Evolutionary conservation across 2,329 filamentous ascomycete genomes (phyloP).

Genomic region (Ascochyta fabae): DNA sequence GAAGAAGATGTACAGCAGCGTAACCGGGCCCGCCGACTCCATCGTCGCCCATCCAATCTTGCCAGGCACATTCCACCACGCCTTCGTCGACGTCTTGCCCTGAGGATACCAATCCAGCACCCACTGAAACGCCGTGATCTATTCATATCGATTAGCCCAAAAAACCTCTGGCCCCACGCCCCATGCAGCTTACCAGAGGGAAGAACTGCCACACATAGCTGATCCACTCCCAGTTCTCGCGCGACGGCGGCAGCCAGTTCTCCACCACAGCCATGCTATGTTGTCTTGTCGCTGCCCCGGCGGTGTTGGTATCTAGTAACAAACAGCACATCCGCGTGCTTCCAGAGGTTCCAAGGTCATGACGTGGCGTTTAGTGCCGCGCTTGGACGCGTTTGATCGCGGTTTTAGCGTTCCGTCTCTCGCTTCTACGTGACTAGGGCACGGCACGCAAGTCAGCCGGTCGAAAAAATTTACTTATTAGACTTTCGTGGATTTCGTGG

Average conservation of each 20-base stretch:
- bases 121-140: slow-evolving; percentile 81
- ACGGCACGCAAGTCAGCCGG: too few species aligned
- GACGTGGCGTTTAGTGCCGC: neutral
- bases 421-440: neutral
- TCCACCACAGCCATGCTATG: slow-evolving; percentile 51
- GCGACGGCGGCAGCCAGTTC: slow-evolving; percentile 56
- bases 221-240: slow-evolving; percentile 58
- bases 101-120: slow-evolving; percentile 78
- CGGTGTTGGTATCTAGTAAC: neutral
- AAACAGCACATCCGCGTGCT: neutral
- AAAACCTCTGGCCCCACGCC: too few species aligned
- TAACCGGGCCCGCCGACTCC: slow-evolving; percentile 80
- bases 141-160: neutral
- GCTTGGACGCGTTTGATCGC: slow-evolving; percentile 2
- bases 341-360: slow-evolving; percentile 3
- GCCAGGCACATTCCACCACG: slow-evolving; percentile 83
- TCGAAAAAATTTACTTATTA: too few species aligned
- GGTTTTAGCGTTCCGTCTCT: neutral
- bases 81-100: slow-evolving; percentile 84
- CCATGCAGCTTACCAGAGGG: slow-evolving; percentile 51
- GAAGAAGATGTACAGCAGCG: slow-evolving; percentile 79
- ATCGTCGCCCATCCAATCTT: slow-evolving; percentile 86
- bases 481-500: too few species aligned
- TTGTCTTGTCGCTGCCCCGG: neutral
- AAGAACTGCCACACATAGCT: slow-evolving; percentile 57